Evolutionary conservation across 176 grass and related monocot species (phyloP).

Genomic region (Saccharum spontaneum): DNA sequence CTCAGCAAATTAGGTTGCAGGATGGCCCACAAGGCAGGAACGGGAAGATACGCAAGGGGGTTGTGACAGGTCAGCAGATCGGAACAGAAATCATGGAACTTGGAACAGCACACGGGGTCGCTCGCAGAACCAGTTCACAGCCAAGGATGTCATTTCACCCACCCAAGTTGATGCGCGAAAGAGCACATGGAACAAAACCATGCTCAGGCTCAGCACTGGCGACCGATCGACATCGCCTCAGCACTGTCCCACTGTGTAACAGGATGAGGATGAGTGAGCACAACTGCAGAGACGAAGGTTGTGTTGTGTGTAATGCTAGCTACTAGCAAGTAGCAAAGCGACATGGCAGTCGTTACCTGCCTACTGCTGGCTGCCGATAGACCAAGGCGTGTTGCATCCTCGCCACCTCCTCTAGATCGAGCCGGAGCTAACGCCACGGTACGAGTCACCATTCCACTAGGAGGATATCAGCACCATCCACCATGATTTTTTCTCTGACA

Average conservation of each 20-base stretch:
- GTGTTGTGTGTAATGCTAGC: not conserved
- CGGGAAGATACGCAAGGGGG: not conserved
- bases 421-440: slow-evolving; percentile 9
- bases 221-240: not conserved
- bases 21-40: not conserved
- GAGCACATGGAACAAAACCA: not conserved
- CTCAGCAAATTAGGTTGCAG: no score
- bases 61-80: not conserved
- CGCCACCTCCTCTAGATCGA: slow-evolving; percentile 33
- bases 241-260: not conserved
- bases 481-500: not conserved
- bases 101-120: not conserved
- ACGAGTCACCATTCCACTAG: slow-evolving; percentile 46
- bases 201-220: not conserved
- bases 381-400: not conserved
- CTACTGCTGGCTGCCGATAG: not conserved
- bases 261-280: slow-evolving; percentile 1
- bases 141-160: not conserved
- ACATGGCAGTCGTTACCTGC: slow-evolving; percentile 6
- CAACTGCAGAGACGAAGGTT: slow-evolving; percentile 2
- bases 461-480: not conserved
- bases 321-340: slow-evolving; percentile 12
- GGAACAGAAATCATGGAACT: not conserved
- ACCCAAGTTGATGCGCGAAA: not conserved
- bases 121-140: not conserved